Percentiles rank a stretch among this genome's conserved stretches.
Conservation (phyloP, 345 rosid genomes). For the Linum lewisii region DNA sequence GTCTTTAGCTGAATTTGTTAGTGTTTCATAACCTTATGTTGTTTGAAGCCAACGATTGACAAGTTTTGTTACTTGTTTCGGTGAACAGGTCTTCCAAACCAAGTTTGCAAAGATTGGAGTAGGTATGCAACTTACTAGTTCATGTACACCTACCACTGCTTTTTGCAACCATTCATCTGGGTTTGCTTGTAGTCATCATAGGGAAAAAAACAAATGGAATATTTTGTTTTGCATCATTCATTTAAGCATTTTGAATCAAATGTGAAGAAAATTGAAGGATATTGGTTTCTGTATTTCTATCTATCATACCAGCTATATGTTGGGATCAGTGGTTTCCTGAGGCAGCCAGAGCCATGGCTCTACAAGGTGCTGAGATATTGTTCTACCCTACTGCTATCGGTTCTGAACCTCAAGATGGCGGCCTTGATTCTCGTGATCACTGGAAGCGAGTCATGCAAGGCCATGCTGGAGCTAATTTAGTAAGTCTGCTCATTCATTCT, state of each 20-base stretch:
- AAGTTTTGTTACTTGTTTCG: slow-evolving; percentile 13
- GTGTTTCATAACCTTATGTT: background rate
- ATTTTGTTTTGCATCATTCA: background rate
- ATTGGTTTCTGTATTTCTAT: background rate
- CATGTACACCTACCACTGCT: background rate
- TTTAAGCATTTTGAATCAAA: background rate
- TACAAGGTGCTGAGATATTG: slow-evolving; percentile 82
- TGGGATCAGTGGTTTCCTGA: slow-evolving; percentile 99
- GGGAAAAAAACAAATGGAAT: too few species aligned
- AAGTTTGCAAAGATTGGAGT: slow-evolving; percentile 89
- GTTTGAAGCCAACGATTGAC: slow-evolving; percentile 5
- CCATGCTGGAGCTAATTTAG: slow-evolving; percentile 95
- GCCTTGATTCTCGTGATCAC: slow-evolving; percentile 84
- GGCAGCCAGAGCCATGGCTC: slow-evolving; percentile 87
- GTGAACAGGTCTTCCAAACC: slow-evolving; percentile 70
- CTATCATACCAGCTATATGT: slow-evolving; percentile 56
- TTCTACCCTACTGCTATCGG: slow-evolving; percentile 93
- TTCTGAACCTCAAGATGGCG: slow-evolving; percentile 89
- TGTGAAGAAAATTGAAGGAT: background rate
- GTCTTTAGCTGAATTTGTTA: background rate
- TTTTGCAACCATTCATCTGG: too few species aligned
- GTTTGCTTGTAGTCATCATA: background rate
- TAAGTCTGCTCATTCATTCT: slow-evolving; percentile 20
- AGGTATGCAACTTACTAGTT: slow-evolving; percentile 34
- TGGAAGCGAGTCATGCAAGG: slow-evolving; percentile 98